Evolutionary conservation across 148 eudicot species (phyloP).

Genomic region (Fallopia convolvulus): DNA sequence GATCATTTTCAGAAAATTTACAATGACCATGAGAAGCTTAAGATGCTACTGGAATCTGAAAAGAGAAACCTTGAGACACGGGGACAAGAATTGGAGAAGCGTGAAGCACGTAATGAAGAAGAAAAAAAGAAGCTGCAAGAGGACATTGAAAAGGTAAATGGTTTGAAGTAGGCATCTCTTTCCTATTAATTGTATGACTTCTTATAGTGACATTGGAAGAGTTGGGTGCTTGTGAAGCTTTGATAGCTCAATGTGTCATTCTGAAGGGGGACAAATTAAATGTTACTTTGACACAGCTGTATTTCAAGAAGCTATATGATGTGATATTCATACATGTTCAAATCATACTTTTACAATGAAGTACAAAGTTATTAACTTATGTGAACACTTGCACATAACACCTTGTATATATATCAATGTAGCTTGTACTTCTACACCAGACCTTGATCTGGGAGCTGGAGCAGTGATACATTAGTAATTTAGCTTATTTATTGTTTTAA

Average conservation of each 20-base stretch:
- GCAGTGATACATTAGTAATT: neutral
- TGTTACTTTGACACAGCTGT: neutral
- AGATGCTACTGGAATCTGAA: conserved; percentile 62
- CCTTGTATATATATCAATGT: neutral
- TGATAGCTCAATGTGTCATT: neutral
- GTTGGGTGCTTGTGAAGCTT: neutral
- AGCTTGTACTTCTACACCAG: neutral
- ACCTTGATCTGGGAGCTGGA: neutral
- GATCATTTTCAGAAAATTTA: conserved; percentile 79
- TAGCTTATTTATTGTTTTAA: neutral
- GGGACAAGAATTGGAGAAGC: conserved; percentile 72
- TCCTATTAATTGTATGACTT: neutral
- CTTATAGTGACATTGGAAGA: neutral
- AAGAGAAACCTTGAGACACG: conserved; percentile 61
- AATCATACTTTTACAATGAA: neutral
- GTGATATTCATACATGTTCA: neutral
- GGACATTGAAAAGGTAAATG: conserved; percentile 68
- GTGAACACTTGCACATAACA: too few species aligned
- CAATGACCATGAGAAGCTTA: conserved; percentile 76
- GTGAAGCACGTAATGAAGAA: conserved; percentile 70
- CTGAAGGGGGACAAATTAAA: neutral
- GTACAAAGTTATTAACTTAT: neutral
- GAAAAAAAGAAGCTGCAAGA: conserved; percentile 74
- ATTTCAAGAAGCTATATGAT: neutral
- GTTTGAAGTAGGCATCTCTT: neutral